These are phyloP conservation scores for Chlamydomonas incerta DNA, from an alignment of 139 green algal species.

Conservation along the genomic window DNA sequence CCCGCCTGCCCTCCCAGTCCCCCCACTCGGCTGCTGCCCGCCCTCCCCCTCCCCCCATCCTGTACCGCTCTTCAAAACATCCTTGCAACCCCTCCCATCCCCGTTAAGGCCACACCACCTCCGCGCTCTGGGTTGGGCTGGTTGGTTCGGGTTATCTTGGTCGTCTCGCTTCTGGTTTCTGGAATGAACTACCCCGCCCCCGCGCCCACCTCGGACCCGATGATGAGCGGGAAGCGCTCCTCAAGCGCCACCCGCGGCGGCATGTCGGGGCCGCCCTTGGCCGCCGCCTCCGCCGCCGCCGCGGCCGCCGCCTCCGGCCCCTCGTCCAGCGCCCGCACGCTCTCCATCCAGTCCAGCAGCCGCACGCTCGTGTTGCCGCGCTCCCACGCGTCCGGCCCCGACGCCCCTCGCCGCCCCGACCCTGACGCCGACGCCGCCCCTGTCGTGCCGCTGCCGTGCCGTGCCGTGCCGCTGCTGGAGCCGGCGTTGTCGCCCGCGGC, in stretches of 20 bases:
- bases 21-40: too few relatives aligned
- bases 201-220: slow-evolving; percentile 69
- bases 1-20: too few relatives aligned
- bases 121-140: too few relatives aligned
- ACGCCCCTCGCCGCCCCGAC: background rate
- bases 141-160: too few relatives aligned
- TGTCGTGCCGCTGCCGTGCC: too few relatives aligned
- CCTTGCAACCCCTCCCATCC: too few relatives aligned
- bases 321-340: slow-evolving; percentile 23
- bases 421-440: background rate
- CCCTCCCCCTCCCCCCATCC: too few relatives aligned
- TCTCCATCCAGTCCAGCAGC: slow-evolving; percentile 66
- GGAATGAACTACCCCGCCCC: too few relatives aligned
- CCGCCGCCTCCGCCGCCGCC: background rate
- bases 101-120: too few relatives aligned
- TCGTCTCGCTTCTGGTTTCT: too few relatives aligned
- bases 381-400: slow-evolving; percentile 55
- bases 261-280: background rate
- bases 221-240: slow-evolving; percentile 70
- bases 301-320: background rate
- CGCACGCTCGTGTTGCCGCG: slow-evolving; percentile 68
- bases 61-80: too few relatives aligned
- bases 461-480: background rate
- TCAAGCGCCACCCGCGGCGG: slow-evolving; percentile 45
- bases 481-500: too few relatives aligned